These are phyloP conservation scores for Cenchrus fungigraminus DNA, from an alignment of 176 grass and related monocot species.

Conservation along the genomic window DNA sequence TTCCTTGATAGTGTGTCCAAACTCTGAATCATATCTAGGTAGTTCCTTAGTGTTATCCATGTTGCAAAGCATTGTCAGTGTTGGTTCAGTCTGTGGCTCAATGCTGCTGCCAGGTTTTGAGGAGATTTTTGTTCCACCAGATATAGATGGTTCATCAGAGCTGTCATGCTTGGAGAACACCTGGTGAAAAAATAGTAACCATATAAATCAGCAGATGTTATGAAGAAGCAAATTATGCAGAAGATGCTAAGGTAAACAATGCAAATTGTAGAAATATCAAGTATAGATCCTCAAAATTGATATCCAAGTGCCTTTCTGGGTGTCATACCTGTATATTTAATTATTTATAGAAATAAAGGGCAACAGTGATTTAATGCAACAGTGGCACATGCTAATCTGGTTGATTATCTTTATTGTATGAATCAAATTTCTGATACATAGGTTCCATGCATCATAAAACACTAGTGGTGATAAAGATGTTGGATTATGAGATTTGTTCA, in stretches of 20 bases:
- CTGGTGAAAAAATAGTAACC: conserved; percentile 39
- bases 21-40: conserved; percentile 64
- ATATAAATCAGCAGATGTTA: background rate
- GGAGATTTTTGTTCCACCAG: background rate
- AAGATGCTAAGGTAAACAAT: background rate
- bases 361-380: background rate
- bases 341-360: background rate
- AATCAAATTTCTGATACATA: background rate
- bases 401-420: background rate
- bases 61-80: conserved; percentile 48
- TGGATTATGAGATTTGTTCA: background rate
- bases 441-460: background rate
- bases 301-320: background rate
- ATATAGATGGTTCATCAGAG: conserved; percentile 31
- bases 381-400: background rate
- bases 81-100: conserved; percentile 52
- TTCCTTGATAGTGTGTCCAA: conserved; percentile 59
- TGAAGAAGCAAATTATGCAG: background rate
- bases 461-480: background rate
- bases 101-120: conserved; percentile 37
- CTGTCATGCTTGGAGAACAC: conserved; percentile 49
- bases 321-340: background rate
- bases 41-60: conserved; percentile 76
- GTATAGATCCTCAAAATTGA: background rate
- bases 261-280: background rate